Conservation (phyloP, 371 early-diverging fungal genomes). For the Mucor circinelloides region DNA sequence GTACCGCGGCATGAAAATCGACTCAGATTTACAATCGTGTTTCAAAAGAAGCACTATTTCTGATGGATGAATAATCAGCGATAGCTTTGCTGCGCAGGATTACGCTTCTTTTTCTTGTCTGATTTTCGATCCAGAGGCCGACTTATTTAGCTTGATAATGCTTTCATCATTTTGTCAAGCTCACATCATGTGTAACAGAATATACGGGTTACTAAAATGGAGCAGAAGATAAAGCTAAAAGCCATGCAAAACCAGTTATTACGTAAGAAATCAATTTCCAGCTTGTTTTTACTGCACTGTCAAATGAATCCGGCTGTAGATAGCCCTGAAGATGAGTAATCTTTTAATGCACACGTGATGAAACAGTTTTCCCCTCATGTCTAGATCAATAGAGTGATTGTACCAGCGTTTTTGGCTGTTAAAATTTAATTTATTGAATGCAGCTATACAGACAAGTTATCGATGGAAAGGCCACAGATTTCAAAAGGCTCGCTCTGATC, state of each 20-base stretch:
- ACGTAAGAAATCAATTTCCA: too few species aligned
- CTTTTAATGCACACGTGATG: too few species aligned
- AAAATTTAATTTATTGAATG: neutral
- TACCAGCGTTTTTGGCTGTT: neutral
- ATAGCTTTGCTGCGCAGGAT: neutral
- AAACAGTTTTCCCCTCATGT: too few species aligned
- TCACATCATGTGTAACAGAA: neutral
- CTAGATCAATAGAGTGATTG: too few species aligned
- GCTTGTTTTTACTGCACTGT: too few species aligned
- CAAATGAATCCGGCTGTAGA: too few species aligned
- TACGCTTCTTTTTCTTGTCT: too few species aligned
- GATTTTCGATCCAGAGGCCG: neutral
- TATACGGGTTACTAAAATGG: neutral
- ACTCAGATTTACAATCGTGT: too few species aligned
- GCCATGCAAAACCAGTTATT: neutral
- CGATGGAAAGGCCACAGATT: conserved; percentile 41
- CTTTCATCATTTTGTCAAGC: neutral
- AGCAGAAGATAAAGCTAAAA: neutral
- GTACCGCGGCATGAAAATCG: neutral
- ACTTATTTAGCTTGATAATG: neutral
- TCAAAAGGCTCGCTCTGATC: conserved; percentile 35
- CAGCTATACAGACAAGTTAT: conserved; percentile 32
- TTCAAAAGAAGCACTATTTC: too few species aligned
- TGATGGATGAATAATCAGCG: neutral
- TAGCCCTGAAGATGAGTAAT: too few species aligned